phyloP scores from a whole-genome alignment of 371 early-diverging fungal species.

The Dichotomocladium elegans region DNA sequence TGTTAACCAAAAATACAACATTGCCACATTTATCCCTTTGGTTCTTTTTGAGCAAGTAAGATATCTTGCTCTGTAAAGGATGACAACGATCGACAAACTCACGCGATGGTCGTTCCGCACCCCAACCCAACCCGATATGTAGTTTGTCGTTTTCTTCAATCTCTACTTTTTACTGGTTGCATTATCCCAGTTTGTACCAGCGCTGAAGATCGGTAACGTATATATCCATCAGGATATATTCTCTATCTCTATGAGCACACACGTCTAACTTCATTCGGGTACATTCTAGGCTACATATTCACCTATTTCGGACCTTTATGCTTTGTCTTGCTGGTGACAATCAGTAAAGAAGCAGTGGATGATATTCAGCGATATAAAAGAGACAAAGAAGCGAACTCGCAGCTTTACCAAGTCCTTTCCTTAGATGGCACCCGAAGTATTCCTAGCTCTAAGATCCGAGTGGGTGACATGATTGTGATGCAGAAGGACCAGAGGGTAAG shows the following conservation, averaged over 20 bases:
- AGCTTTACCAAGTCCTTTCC: constrained; percentile 66
- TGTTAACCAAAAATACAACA: constrained; percentile 95
- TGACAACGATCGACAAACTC: too few species aligned
- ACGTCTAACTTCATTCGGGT: not conserved
- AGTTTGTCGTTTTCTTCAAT: constrained; percentile 97
- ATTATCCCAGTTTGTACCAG: constrained; percentile 90
- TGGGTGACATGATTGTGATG: constrained; percentile 92
- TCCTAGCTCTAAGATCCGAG: constrained; percentile 83
- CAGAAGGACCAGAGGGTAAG: constrained; percentile 85
- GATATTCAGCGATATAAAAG: constrained; percentile 90
- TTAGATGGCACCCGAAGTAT: constrained; percentile 57
- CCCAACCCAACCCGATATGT: too few species aligned
- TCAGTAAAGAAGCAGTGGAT: constrained; percentile 96
- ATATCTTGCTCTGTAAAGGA: too few species aligned
- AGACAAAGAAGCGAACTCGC: constrained; percentile 94
- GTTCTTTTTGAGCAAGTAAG: constrained; percentile 94
- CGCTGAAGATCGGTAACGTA: constrained; percentile 71
- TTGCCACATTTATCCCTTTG: constrained; percentile 85
- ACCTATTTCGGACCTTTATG: constrained; percentile 95
- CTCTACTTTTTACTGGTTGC: constrained; percentile 96
- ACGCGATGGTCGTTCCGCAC: too few species aligned
- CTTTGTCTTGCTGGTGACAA: constrained; percentile 92
- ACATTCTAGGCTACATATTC: constrained; percentile 77
- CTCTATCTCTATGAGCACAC: not conserved
- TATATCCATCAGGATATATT: not conserved